Evolutionary conservation across 352 stramenopile genomes (phyloP).

Genomic region (Phytophthora multivora): DNA sequence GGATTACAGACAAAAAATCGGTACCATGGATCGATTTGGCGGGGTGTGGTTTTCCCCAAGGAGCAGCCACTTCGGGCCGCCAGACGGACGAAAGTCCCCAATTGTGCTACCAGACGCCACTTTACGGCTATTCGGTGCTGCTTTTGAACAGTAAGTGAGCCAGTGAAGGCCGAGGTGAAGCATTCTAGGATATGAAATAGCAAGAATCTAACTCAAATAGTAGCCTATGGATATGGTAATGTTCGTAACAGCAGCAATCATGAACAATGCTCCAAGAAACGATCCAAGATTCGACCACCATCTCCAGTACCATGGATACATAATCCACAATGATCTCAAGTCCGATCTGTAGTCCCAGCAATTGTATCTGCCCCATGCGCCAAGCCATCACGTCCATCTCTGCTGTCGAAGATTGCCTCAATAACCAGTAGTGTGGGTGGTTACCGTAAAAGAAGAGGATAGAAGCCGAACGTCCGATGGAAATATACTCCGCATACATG

Average conservation of each 20-base stretch:
- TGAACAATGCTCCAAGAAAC: constrained; percentile 24
- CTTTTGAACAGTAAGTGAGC: too few species aligned
- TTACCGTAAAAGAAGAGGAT: constrained; percentile 36
- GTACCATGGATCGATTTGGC: too few species aligned
- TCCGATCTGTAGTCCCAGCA: constrained; percentile 13
- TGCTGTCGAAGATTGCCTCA: constrained; percentile 5
- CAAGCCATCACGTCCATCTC: neutral
- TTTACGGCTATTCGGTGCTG: too few species aligned
- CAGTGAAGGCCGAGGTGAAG: too few species aligned
- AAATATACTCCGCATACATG: constrained; percentile 48
- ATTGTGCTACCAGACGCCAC: too few species aligned
- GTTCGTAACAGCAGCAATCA: constrained; percentile 26
- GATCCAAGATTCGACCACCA: constrained; percentile 17
- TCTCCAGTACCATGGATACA: constrained; percentile 20
- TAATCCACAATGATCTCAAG: constrained; percentile 22
- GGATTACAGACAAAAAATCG: too few species aligned
- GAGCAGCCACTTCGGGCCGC: too few species aligned
- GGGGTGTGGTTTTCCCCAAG: too few species aligned
- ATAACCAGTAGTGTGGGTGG: constrained; percentile 27
- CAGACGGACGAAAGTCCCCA: too few species aligned
- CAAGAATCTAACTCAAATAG: constrained; percentile 17
- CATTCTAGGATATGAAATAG: too few species aligned
- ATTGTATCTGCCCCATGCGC: neutral
- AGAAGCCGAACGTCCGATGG: constrained; percentile 31
- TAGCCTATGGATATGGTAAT: constrained; percentile 29